These are phyloP conservation scores for Amanita polypyramis DNA, from an alignment of 768 basidiomycete genomes.

Conservation along the genomic window DNA sequence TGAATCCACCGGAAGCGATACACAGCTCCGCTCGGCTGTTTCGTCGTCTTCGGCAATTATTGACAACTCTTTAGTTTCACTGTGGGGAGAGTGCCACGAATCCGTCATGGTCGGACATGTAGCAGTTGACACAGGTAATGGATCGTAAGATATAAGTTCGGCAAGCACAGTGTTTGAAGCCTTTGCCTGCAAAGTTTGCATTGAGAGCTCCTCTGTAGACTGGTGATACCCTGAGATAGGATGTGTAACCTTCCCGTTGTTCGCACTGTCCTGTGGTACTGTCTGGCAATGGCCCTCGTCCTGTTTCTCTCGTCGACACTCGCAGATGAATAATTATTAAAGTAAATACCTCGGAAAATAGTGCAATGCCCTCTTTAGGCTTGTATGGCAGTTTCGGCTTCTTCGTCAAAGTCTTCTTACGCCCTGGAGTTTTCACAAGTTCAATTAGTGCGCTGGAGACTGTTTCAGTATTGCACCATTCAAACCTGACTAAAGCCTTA, in stretches of 20 bases:
- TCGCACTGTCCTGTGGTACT: background rate
- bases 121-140: background rate
- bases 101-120: background rate
- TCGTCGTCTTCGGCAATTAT: constrained; percentile 69
- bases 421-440: constrained; percentile 75
- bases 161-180: background rate
- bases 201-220: background rate
- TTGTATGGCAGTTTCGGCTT: constrained; percentile 41
- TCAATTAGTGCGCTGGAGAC: constrained; percentile 58
- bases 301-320: background rate
- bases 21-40: constrained; percentile 29
- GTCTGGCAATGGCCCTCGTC: background rate
- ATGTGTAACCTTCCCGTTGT: background rate
- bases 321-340: constrained; percentile 17
- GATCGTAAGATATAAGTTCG: constrained; percentile 15
- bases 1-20: constrained; percentile 13
- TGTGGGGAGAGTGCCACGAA: constrained; percentile 6
- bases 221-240: background rate
- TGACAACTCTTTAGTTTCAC: constrained; percentile 41
- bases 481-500: constrained; percentile 19
- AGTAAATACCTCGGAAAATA: constrained; percentile 36
- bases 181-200: background rate
- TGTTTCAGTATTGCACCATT: constrained; percentile 1
- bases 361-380: constrained; percentile 26
- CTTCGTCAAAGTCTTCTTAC: constrained; percentile 48